These are phyloP conservation scores for Myxozyma vanderwaltii DNA, from an alignment of 805 yeast genomes.

Conservation along the genomic window DNA sequence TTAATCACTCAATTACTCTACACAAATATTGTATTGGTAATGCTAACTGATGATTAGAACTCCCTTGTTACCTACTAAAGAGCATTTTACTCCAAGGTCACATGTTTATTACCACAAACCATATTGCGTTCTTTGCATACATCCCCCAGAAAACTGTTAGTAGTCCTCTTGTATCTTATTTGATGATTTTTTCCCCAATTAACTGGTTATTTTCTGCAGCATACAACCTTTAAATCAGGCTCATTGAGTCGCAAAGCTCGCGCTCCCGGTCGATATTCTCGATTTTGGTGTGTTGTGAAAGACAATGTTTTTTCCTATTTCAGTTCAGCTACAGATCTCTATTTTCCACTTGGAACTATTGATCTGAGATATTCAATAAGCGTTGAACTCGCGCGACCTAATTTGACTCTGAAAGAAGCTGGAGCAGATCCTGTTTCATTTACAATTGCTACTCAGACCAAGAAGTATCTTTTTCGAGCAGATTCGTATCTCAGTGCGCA, in stretches of 20 bases:
- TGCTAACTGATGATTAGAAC: conserved; percentile 46
- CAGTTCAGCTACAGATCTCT: conserved; percentile 71
- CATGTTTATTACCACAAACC: conserved; percentile 65
- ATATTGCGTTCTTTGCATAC: conserved; percentile 74
- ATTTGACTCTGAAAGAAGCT: conserved; percentile 19
- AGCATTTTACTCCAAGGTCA: conserved; percentile 89
- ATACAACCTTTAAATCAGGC: conserved; percentile 50
- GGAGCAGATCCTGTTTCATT: conserved; percentile 51
- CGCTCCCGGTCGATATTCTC: conserved; percentile 45
- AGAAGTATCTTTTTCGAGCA: conserved; percentile 64
- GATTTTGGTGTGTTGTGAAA: conserved; percentile 81
- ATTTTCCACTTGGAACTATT: conserved; percentile 77
- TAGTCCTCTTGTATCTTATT: not conserved
- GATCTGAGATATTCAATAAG: conserved; percentile 65
- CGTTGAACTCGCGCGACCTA: conserved; percentile 53
- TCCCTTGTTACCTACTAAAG: conserved; percentile 75
- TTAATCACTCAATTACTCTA: not conserved
- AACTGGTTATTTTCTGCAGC: not conserved
- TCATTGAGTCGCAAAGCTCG: conserved; percentile 51
- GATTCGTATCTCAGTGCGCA: conserved; percentile 74
- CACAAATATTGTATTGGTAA: not conserved
- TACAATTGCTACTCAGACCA: conserved; percentile 52
- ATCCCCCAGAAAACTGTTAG: conserved; percentile 59
- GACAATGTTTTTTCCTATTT: conserved; percentile 70
- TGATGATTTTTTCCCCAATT: not conserved